A percentile compares a stretch with the other conserved stretches of the same genome.
Conservation (phyloP, 78 protist genomes). For the Dictyostelium intermedium region DNA sequence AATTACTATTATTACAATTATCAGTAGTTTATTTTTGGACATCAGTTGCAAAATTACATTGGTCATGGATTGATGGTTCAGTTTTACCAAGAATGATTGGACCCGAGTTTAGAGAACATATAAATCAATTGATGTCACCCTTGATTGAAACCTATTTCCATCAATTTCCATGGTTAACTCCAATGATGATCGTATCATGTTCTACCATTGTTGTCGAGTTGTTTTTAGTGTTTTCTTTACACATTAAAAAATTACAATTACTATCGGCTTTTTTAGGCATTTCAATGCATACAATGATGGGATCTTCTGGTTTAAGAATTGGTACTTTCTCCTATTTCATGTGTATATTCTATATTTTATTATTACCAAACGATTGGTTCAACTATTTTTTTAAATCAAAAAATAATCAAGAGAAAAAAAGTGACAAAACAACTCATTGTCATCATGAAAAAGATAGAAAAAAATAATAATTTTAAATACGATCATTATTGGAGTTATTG, state of each 20-base stretch:
- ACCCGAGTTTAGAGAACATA: constrained; percentile 23
- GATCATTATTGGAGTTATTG: neutral
- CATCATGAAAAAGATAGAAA: neutral
- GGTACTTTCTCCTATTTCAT: constrained; percentile 63
- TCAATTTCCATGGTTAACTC: neutral
- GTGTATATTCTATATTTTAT: constrained; percentile 16
- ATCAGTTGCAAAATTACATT: constrained; percentile 27
- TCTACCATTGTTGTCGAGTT: constrained; percentile 10
- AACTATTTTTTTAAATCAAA: neutral
- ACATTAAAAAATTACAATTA: neutral
- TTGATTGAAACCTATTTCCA: neutral
- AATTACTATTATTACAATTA: constrained; percentile 21
- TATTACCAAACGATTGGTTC: neutral
- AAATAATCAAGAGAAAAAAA: neutral
- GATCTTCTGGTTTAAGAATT: constrained; percentile 40
- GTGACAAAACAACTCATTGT: neutral
- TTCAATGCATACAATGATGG: constrained; percentile 40
- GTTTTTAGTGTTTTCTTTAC: constrained; percentile 25
- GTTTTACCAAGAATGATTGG: constrained; percentile 56
- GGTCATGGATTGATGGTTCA: constrained; percentile 17
- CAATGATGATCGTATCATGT: constrained; percentile 32
- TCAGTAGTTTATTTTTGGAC: constrained; percentile 50
- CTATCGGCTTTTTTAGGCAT: neutral
- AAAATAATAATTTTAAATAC: neutral
- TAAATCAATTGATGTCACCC: neutral